Percentiles rank a stretch among this genome's conserved stretches.
Evolutionary conservation across 2,329 filamentous ascomycete species (phyloP).

Genomic region (Xylariomycetidae sp.): DNA sequence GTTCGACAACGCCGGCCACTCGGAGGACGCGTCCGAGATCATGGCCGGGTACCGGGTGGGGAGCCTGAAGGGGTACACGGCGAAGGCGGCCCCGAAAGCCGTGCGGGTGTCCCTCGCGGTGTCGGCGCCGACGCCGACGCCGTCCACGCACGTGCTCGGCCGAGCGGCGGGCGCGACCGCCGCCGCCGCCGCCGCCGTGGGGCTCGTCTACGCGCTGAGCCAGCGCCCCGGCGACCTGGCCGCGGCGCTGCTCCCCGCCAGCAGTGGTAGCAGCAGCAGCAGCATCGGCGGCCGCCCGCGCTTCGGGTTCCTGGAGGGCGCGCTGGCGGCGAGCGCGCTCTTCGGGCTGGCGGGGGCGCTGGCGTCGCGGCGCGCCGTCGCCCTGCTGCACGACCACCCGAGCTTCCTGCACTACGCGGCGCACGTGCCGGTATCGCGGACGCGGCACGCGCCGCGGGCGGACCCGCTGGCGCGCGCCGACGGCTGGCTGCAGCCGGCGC

Average conservation of each 20-base stretch:
- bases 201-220: constrained; percentile 14
- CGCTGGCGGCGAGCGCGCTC: constrained; percentile 29
- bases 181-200: constrained; percentile 11
- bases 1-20: constrained; percentile 81
- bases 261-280: constrained; percentile 4
- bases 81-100: constrained; percentile 15
- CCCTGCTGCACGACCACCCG: constrained; percentile 26
- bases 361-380: constrained; percentile 23
- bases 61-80: constrained; percentile 27
- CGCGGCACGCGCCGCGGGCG: constrained; percentile 12
- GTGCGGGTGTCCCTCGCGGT: constrained; percentile 13
- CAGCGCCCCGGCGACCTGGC: constrained; percentile 2
- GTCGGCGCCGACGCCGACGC: constrained; percentile 1
- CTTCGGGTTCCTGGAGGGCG: constrained; percentile 31
- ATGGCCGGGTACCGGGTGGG: constrained; percentile 34
- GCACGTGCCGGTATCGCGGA: constrained; percentile 31
- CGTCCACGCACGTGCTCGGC: not conserved
- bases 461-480: constrained; percentile 30
- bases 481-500: constrained; percentile 44
- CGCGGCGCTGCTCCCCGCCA: constrained; percentile 2
- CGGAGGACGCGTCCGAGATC: constrained; percentile 48
- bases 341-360: constrained; percentile 28
- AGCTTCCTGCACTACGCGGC: constrained; percentile 29
- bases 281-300: constrained; percentile 11
- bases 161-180: constrained; percentile 5